Evolutionary conservation across 768 basidiomycete species (phyloP), one percentile per base, ranked within the genome.

Genomic region (Pluteus cervinus): DNA sequence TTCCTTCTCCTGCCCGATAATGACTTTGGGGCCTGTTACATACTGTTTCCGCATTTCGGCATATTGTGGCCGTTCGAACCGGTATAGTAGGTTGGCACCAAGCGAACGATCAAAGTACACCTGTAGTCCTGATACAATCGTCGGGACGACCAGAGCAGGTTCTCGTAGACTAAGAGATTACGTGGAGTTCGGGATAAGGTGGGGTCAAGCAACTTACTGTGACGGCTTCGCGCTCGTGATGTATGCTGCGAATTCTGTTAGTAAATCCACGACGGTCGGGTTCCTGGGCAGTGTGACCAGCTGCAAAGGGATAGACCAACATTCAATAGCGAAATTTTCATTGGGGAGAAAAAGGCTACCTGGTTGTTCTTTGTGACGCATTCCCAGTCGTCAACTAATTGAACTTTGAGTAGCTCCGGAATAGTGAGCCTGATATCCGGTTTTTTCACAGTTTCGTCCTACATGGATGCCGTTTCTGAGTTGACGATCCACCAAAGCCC

Each of bases 371-470:
- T 97, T 37, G 96, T 98, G 25, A 98, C 81, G 4, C 82, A 78
- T 60, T 98, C 94, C 96, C 96, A 99, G 49, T 98, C 96, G 52
- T 98, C 92, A 2, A 98, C 92, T 24, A 99, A 70, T 32, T 85
- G 71, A 21, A 80, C 73, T 57, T 96, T 97, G 44, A 98, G 71
- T n/a, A 74, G 58, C 50, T 97, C 96, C 0, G 94, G 96, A 4
- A 96, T 81, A 41, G 69, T 75, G 34, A 99, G 69, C 62, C 88
- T 90, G 72, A 98, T 81, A 52, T 98, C 93, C 1, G 88, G 84
- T 47, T 85, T 80, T 57, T 78, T 80, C 53, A 66, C 66, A 43
- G 66, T 75, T 18, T 94, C 92, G 36, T 88, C 87, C 75, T 92
- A 28, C 33, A 23, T 24, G 17, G 20, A 34, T 15, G n/a, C 14